These are phyloP conservation scores for Coemansia reversa DNA, from an alignment of 192 early-diverging fungal species.

Conservation along the genomic window DNA sequence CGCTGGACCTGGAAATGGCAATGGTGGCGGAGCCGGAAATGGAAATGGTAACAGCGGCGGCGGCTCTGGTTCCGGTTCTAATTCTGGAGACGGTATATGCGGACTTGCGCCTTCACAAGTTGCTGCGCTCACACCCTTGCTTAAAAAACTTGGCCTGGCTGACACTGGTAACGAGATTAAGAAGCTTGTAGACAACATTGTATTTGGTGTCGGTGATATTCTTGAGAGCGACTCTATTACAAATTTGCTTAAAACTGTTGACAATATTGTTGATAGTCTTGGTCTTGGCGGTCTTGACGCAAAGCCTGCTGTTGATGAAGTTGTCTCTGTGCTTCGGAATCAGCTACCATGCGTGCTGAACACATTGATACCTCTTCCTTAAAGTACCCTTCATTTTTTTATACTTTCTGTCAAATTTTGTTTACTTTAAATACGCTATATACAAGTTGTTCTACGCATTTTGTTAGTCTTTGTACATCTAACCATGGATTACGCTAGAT, in stretches of 20 bases:
- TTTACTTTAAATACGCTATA: neutral
- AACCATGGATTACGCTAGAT: no score
- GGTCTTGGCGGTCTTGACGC: slow-evolving; percentile 44
- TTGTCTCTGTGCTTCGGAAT: slow-evolving; percentile 41
- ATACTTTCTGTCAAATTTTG: neutral
- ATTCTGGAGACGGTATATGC: slow-evolving; percentile 22
- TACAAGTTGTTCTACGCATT: no score
- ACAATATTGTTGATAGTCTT: slow-evolving; percentile 31
- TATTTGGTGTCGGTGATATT: slow-evolving; percentile 37
- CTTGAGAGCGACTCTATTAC: slow-evolving; percentile 29
- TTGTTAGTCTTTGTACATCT: no score
- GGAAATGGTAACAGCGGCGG: slow-evolving; percentile 1
- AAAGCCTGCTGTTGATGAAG: slow-evolving; percentile 38
- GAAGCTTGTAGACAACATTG: slow-evolving; percentile 40
- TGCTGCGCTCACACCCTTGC: slow-evolving; percentile 36
- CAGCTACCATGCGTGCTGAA: slow-evolving; percentile 49
- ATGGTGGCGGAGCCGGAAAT: slow-evolving; percentile 5
- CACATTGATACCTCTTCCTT: slow-evolving; percentile 42
- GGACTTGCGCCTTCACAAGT: slow-evolving; percentile 27
- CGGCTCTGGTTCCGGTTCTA: slow-evolving; percentile 13
- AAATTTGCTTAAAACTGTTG: slow-evolving; percentile 31
- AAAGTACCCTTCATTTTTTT: slow-evolving; percentile 1
- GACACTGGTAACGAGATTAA: slow-evolving; percentile 48
- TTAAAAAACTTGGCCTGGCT: slow-evolving; percentile 47
- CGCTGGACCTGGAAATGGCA: slow-evolving; percentile 10